Evolutionary conservation across 1,284 basidiomycete genomes (phyloP), one percentile per base, ranked within the genome.

Genomic region (Fomitopsis pinicola): DNA sequence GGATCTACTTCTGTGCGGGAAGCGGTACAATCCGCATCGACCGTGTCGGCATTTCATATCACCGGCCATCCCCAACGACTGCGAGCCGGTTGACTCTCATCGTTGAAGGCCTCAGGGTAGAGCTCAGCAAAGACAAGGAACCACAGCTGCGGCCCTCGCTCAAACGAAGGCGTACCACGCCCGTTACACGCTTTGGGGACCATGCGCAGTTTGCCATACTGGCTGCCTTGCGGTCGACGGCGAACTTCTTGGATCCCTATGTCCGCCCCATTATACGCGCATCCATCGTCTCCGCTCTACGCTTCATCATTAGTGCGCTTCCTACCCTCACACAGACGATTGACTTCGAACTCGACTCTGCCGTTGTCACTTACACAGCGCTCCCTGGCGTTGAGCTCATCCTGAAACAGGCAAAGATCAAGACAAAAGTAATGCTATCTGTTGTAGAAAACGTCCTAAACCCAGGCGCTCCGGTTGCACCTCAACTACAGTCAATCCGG

Each of bases 311-410:
- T 63, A 80, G 80, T 60, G 82, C 82, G 71, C 77, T 91, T 0
- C 89, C 89, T 17, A 77, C 79, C 50, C 77, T 91, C 55, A 85
- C 84, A 40, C 84, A 87, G 64, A 81, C 83, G 1, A 69, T 91
- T 35, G 83, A 86, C 58, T 84, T 92, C 55, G 88, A 91, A 64
- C 71, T 91, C 2, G 80, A 85, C 63, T 78, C 77, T 22, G 80
- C 82, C 3, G 73, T 78, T 2, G 66, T 89, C 33, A 81, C 79
- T 3, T 80, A 84, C 44, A 68, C 79, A 17, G 80, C 80, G 26
- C 67, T 81, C 15, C 80, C 82, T 40, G 84, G 82, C 26, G 76
- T 79, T 17, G 79, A 80, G 63, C 66, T 91, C 12, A 72, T 77
- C 7, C 72, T 80, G 9, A 79, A 80, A 60, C 79, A 80, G 45